A percentile compares a stretch with the other conserved stretches of the same genome.
phyloP scores from a whole-genome alignment of 2,329 filamentous ascomycete genomes.

The Teratosphaeria destructans region DNA sequence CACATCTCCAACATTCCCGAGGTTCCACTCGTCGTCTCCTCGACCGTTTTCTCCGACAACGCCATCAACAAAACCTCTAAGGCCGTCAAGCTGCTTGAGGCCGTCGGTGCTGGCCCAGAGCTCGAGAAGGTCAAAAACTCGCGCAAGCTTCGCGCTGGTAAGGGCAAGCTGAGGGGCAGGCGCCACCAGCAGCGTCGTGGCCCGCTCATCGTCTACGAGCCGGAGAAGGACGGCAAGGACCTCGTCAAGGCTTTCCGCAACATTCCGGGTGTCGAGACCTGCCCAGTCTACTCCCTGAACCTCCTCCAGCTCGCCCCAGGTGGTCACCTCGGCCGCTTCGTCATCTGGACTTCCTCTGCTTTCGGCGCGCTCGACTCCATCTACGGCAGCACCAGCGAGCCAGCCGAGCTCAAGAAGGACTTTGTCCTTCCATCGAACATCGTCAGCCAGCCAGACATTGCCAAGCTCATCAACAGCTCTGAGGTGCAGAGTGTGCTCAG shows the following conservation, averaged over 20 bases:
- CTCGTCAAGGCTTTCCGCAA: conserved; percentile 95
- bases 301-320: conserved; percentile 98
- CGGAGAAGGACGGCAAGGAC: conserved; percentile 88
- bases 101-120: conserved; percentile 80
- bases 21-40: conserved; percentile 94
- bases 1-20: conserved; percentile 84
- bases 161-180: conserved; percentile 96
- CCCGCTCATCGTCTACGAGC: conserved; percentile 95
- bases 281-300: conserved; percentile 86
- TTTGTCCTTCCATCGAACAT: conserved; percentile 91
- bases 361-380: conserved; percentile 95
- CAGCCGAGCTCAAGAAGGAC: conserved; percentile 95
- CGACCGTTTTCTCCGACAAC: conserved; percentile 70
- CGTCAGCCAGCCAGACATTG: conserved; percentile 87
- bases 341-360: conserved; percentile 95
- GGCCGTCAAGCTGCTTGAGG: conserved; percentile 78
- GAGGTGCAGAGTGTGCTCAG: conserved; percentile 95
- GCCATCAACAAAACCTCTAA: conserved; percentile 79
- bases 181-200: conserved; percentile 96
- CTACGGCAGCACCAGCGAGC: conserved; percentile 86
- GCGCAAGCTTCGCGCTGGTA: conserved; percentile 94
- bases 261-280: conserved; percentile 96
- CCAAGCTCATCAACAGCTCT: conserved; percentile 97
- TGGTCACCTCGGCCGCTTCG: conserved; percentile 97
- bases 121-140: conserved; percentile 93